Base-by-base conservation (phyloP, 139 green algal species). In the Penium margaritaceum region DNA sequence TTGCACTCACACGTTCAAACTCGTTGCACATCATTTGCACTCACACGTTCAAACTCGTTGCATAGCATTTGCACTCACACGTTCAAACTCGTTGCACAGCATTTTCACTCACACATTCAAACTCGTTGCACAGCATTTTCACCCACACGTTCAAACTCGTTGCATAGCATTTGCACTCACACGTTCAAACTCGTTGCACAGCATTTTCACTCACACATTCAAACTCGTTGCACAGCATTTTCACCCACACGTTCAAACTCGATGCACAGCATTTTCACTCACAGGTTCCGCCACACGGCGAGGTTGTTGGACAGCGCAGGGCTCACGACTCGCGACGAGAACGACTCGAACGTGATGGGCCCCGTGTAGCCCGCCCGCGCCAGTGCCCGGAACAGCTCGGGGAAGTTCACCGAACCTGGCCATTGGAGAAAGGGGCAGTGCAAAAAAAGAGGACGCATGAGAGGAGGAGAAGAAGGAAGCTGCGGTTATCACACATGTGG, bases 261-360 rank as follows among this genome's bases (percentile, higher is more conserved):
- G 15, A 61, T 37, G 35, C 35, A 35, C 9, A 39, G 34, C 6
- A 36, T 5, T 21, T 24, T 37, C 9, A 58, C 70, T 77, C 41
- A 70, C 68, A 69, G 63, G 63, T 82, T 44, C 17, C 76, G 63
- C 76, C 76, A 82, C 5, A 82, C 60, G 34, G 53, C 71, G n/a
- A 82, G 70, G 21, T 36, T 64, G 63, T 77, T 69, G 41, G 68
- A 78, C 19, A 82, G 70, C 5, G 37, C 27, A 9, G 21, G 27
- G 41, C 29, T 75, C 17, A 82, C 76, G 7, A 82, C 76, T 34
- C 44, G 27, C 5, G 57, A 62, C 2, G 57, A 74, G 60, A 82
- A 82, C n/a, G 64, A 76, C 76, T 82, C 76, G 35, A 82, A 82
- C 5, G 68, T 74, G 37, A 82, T 63, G 9, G 67, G 68, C 1